A percentile compares a stretch with the other conserved stretches of the same genome.
Conservation (phyloP, 345 rosid genomes). For the Theobroma cacao region DNA sequence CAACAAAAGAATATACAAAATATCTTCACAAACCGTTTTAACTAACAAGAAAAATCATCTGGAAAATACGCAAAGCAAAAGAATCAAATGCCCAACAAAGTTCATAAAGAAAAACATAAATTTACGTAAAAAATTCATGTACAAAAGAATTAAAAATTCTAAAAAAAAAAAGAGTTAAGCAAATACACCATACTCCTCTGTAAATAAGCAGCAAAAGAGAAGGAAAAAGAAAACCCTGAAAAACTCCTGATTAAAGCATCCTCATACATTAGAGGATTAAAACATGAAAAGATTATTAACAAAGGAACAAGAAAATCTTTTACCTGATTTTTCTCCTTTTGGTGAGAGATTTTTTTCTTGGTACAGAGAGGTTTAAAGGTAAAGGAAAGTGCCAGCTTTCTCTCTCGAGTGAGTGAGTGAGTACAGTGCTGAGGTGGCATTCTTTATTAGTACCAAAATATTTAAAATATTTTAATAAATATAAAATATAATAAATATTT, state of each 20-base stretch:
- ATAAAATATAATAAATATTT: too few species aligned
- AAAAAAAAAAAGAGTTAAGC: background rate
- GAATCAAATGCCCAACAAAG: background rate
- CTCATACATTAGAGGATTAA: background rate
- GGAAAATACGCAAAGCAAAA: background rate
- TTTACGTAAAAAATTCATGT: background rate
- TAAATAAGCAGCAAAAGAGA: background rate
- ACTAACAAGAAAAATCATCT: background rate
- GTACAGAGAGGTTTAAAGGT: background rate
- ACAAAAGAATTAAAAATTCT: background rate
- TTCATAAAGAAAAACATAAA: background rate
- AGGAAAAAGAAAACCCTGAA: background rate
- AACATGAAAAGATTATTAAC: background rate
- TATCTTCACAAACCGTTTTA: background rate
- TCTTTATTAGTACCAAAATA: background rate
- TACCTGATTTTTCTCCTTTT: background rate
- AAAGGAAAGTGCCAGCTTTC: conserved; percentile 8
- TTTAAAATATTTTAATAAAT: too few species aligned
- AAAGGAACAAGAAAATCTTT: background rate
- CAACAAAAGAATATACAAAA: background rate
- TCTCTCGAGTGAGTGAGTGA: background rate
- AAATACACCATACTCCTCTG: background rate
- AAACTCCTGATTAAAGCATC: background rate
- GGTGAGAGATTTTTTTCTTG: background rate
- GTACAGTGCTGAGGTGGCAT: background rate